These are phyloP conservation scores for Colletotrichum sp. DNA, from an alignment of 2,329 filamentous ascomycete genomes.

Conservation along the genomic window DNA sequence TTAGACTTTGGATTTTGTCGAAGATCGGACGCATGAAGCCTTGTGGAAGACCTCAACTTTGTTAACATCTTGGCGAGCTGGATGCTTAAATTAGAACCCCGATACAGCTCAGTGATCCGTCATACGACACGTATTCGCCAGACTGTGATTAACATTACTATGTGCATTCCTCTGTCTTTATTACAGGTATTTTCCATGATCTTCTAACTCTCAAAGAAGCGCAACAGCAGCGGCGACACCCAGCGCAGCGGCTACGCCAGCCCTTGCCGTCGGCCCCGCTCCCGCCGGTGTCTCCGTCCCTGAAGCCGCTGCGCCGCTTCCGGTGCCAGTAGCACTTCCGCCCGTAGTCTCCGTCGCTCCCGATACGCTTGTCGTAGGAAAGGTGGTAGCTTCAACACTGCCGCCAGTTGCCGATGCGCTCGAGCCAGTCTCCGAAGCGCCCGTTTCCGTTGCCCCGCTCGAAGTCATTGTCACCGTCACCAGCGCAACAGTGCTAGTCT, in stretches of 20 bases:
- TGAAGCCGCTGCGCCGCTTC: background rate
- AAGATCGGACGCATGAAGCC: background rate
- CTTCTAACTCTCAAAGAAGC: background rate
- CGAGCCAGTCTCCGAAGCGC: background rate
- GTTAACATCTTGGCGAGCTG: background rate
- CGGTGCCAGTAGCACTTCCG: background rate
- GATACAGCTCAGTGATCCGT: background rate
- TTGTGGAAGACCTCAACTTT: background rate
- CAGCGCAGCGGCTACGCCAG: background rate
- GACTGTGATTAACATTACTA: background rate
- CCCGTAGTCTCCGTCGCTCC: background rate
- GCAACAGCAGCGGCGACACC: background rate
- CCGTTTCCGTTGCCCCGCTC: background rate
- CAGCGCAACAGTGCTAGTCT: background rate
- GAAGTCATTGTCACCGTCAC: background rate
- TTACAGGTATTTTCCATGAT: too few species aligned
- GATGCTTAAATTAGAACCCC: background rate
- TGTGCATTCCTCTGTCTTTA: background rate
- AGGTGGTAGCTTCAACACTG: background rate
- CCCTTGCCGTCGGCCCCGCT: conserved; percentile 4
- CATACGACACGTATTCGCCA: background rate
- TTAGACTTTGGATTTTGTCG: background rate
- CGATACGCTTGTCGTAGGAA: background rate
- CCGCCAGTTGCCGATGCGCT: background rate
- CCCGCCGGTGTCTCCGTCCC: background rate